A percentile compares a stretch with the other conserved stretches of the same genome.
Evolutionary conservation across 2,329 filamentous ascomycete genomes (phyloP).

Genomic region (Cadophora gregata): DNA sequence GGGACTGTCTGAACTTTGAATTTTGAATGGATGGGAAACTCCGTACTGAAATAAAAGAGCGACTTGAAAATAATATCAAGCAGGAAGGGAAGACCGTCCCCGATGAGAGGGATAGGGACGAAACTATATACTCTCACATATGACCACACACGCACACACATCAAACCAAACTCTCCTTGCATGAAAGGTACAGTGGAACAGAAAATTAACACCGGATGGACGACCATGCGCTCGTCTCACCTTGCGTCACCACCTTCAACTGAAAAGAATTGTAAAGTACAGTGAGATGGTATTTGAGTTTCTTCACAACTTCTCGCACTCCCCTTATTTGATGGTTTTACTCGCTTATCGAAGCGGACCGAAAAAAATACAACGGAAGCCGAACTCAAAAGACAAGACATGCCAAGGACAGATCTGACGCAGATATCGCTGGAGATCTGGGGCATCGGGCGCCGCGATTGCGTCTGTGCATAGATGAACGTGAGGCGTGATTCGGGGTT

Average conservation of each 20-base stretch:
- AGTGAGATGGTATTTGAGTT: slow-evolving; percentile 8
- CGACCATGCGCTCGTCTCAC: background rate
- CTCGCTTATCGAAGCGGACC: background rate
- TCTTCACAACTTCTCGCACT: background rate
- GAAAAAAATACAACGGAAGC: slow-evolving; percentile 8
- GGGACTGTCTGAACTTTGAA: background rate
- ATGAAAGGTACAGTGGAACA: background rate
- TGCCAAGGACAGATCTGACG: slow-evolving; percentile 13
- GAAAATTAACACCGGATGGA: slow-evolving; percentile 7
- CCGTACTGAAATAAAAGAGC: slow-evolving; percentile 7
- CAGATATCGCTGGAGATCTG: slow-evolving; percentile 19
- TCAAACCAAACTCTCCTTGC: background rate
- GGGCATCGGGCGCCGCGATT: too few relatives aligned
- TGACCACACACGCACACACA: too few relatives aligned
- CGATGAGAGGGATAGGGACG: background rate
- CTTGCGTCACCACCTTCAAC: slow-evolving; percentile 8
- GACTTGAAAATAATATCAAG: slow-evolving; percentile 14
- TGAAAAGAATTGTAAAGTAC: slow-evolving; percentile 7
- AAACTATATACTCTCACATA: slow-evolving; percentile 13
- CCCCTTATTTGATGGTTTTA: background rate
- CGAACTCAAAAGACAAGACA: background rate
- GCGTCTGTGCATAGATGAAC: slow-evolving; percentile 3
- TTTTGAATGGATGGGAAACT: background rate
- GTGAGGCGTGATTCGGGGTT: slow-evolving; percentile 7
- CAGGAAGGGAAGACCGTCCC: background rate